Conservation (phyloP, 177 flowering plant species). For the Telopea speciosissima region DNA sequence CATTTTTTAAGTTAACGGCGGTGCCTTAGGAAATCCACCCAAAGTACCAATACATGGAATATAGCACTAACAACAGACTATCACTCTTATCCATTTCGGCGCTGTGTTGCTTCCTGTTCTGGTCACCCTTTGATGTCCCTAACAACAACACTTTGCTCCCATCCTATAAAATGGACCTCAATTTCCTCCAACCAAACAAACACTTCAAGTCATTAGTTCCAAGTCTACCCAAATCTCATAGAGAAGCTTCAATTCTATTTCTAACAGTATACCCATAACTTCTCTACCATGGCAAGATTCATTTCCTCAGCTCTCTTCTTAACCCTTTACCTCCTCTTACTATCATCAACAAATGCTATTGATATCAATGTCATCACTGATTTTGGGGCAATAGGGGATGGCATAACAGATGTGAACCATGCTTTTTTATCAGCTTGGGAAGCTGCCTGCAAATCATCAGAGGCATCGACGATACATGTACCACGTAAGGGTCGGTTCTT, state of each 20-base stretch:
- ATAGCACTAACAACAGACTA: too few species aligned
- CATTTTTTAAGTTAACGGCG: not conserved
- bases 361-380: not conserved
- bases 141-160: too few species aligned
- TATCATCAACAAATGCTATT: not conserved
- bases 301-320: not conserved
- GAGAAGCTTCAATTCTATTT: not conserved
- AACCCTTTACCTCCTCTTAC: not conserved
- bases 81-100: not conserved
- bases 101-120: not conserved
- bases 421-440: slow-evolving; percentile 5
- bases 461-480: slow-evolving; percentile 4
- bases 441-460: slow-evolving; percentile 1
- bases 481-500: slow-evolving; percentile 4
- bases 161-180: not conserved
- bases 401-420: slow-evolving; percentile 8
- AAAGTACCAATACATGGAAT: too few species aligned
- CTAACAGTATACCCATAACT: too few species aligned
- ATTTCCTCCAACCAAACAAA: too few species aligned
- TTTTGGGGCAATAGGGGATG: not conserved
- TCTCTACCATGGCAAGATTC: not conserved
- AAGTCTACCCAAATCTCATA: too few species aligned
- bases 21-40: too few species aligned
- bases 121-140: not conserved
- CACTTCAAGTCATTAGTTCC: too few species aligned